Percentiles rank a stretch among this genome's conserved stretches.
Conservation (phyloP, 495 filamentous ascomycete genomes). For the Penicillium roqueforti region DNA sequence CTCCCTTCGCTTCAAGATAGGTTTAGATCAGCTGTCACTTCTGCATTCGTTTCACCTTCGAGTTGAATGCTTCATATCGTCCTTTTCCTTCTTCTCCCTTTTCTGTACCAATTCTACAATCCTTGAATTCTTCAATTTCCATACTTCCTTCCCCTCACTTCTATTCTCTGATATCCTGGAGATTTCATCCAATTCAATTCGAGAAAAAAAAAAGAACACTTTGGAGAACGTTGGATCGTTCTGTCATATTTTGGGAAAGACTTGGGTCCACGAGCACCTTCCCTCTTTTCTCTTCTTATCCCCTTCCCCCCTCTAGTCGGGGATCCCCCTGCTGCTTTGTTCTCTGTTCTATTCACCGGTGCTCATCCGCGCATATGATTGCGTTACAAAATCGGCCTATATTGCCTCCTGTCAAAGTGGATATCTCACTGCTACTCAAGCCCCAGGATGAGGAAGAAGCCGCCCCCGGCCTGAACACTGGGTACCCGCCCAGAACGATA, state of each 20-base stretch:
- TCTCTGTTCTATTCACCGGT: slow-evolving; percentile 3
- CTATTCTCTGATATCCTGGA: background rate
- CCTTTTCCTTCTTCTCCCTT: background rate
- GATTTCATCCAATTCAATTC: background rate
- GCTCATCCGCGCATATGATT: slow-evolving; percentile 48
- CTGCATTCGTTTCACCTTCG: slow-evolving; percentile 2
- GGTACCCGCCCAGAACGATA: slow-evolving; percentile 50
- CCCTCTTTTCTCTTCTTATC: background rate
- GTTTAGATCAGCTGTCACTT: slow-evolving; percentile 8
- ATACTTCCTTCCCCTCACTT: too few species aligned
- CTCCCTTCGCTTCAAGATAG: background rate
- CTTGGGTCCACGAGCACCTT: slow-evolving; percentile 13
- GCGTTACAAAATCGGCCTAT: slow-evolving; percentile 47
- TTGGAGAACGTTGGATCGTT: background rate
- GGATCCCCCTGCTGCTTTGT: background rate
- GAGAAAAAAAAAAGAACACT: too few species aligned
- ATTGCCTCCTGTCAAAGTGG: slow-evolving; percentile 67
- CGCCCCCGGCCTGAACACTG: slow-evolving; percentile 47
- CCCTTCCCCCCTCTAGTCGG: slow-evolving; percentile 1
- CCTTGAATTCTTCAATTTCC: too few species aligned
- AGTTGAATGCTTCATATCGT: slow-evolving; percentile 1
- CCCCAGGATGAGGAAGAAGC: slow-evolving; percentile 75
- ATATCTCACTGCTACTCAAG: slow-evolving; percentile 82
- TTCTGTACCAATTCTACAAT: background rate
- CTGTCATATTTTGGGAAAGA: slow-evolving; percentile 11